Evolutionary conservation across 2,329 filamentous ascomycete genomes (phyloP), one percentile per base, ranked within the genome.

Genomic region (Colletotrichum lini): DNA sequence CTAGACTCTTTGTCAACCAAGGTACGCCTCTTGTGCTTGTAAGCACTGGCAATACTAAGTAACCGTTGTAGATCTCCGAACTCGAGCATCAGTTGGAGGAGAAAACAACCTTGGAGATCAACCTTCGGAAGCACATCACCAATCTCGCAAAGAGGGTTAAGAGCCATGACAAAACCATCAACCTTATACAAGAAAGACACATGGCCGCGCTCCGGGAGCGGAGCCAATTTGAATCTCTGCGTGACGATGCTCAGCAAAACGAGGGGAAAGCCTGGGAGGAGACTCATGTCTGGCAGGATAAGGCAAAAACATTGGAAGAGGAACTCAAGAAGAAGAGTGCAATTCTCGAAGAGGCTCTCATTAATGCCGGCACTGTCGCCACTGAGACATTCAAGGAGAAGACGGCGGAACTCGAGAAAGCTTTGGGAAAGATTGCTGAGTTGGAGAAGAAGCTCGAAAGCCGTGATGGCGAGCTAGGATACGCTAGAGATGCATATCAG

Each of bases 401-500:
- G 35, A 80, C 84, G 18, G 78, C 81, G 58, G 77, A 81, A 16
- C 79, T 86, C 4, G 83, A 85, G 49, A 80, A 79, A 65, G 78
- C 80, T 0, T 81, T 81, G 23, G 76, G 82, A 6, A 81, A 82
- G 63, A 80, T 82, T 6, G 79, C 83, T 4, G 70, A 75, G 7
- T 76, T 84, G 4, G 81, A 86, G 73, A 84, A 83, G 75, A 83
- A 81, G 62, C 45, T 80, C 3, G 72, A 74, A 3, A 75, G 74
- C 16, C 73, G 78, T 1, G 80, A 86, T 38, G 82, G 81, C 16
- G 88, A 90, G 4, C 81, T 86, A 35, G 88, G 90, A 2, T 93
- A 90, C 75, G 81, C 85, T 15, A 86, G 88, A 63, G 83, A 84
- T 4, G 82, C 86, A 12, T 93, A 93, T 75, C 91, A 92, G 74